phyloP scores from a whole-genome alignment of 441 rosid genomes.

The Gossypium aridum region DNA sequence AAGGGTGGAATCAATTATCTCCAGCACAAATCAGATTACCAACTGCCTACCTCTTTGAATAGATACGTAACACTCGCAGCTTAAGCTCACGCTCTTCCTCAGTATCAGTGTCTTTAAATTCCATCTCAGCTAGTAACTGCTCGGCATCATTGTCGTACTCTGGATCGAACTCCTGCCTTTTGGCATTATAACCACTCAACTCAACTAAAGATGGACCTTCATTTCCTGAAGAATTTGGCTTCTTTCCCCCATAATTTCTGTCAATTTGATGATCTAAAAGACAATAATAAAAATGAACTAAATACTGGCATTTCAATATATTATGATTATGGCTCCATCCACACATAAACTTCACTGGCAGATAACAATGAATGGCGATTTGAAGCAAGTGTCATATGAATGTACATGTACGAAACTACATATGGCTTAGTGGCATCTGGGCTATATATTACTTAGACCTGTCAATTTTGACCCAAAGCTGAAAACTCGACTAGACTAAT shows the following conservation, averaged over 20 bases:
- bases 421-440: neutral
- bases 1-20: neutral
- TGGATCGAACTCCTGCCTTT: slow-evolving; percentile 83
- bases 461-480: too few relatives aligned
- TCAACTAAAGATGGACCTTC: slow-evolving; percentile 67
- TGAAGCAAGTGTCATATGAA: neutral
- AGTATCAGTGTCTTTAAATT: slow-evolving; percentile 78
- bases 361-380: neutral
- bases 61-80: slow-evolving; percentile 73
- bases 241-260: slow-evolving; percentile 61
- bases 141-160: slow-evolving; percentile 96
- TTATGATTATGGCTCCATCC: neutral
- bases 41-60: slow-evolving; percentile 62
- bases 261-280: slow-evolving; percentile 53
- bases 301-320: neutral
- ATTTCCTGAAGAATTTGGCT: slow-evolving; percentile 46
- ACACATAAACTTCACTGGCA: neutral
- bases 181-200: slow-evolving; percentile 65
- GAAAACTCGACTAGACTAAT: too few relatives aligned
- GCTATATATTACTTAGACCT: neutral
- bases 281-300: slow-evolving; percentile 4
- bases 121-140: slow-evolving; percentile 94
- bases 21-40: neutral
- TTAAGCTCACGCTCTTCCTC: slow-evolving; percentile 83
- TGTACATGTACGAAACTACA: neutral